Evolutionary conservation across 208 protist genomes (phyloP), one percentile per base, ranked within the genome.

Genomic region (Naegleria fowleri): DNA sequence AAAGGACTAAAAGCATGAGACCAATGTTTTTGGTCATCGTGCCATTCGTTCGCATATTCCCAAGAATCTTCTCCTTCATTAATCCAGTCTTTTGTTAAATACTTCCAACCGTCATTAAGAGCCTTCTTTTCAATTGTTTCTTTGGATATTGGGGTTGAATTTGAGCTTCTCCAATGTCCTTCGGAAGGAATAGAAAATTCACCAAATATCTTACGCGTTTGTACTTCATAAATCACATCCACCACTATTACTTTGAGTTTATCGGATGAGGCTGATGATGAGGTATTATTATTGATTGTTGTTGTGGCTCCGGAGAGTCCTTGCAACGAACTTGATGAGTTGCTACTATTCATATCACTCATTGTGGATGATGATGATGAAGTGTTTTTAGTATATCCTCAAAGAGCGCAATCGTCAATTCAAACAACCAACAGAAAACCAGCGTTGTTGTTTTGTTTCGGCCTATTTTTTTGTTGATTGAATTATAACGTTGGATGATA

Each of bases 141-240:
- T 59, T 38, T 13, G 16, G 22, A 11, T 38, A 48, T 11, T 0
- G 5, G 5, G 0, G 0, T 38, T 22, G 16, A 25, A 39, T 40
- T 29, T 6, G 85, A 33, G 11, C 4, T 51, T 29, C 25, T 86
- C 36, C 25, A 40, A 13, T 29, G 0, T 48, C 29, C 40, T 40
- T 84, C 36, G 16, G 15, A 40, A 43, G 7, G 51, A 51, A 38
- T 15, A 87, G 33, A 1, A 88, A 88, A 58, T 19, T 36, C 9
- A 13, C 22, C 13, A n/a, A 48, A 33, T 1, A 86, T 6, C 55
- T 36, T 88, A 58, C 85, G 19, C 39, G 22, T 38, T 58, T 58
- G 39, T 6, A 59, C 40, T 58, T 88, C 85, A 88, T 88, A 88
- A 33, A 88, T 7, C 19, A 88, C 25, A 58, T 88, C 85, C 5